Evolutionary conservation across 306 rosid genomes (phyloP), one percentile per base, ranked within the genome.

Genomic region (Inga laurina): DNA sequence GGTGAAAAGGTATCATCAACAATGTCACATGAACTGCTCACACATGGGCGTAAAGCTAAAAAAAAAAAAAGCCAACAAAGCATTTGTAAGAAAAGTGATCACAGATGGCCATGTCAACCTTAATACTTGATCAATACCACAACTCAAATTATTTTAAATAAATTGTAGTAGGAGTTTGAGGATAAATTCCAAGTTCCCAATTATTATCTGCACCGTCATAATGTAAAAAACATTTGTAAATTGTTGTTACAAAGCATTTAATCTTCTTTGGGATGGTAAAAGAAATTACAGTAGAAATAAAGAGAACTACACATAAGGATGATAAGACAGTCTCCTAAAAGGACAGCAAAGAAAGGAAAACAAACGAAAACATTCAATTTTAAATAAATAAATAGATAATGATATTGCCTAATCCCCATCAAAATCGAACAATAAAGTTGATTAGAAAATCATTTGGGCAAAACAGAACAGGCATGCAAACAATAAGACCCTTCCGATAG

Each of bases 31-130:
- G 94, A 85, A 76, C 89, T 88, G 90, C 83, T 92, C 84, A 91
- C 82, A 74, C 81, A 84, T 84, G 98, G 98, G 84, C 98, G 98
- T 79, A 95, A 89, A 54, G 93, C 98, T 95, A 82, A 79, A 82
- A 85, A 35, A 15, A 86, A 88, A 15, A 37, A 81, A 15, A 51
- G 43, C 27, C 61, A 21, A 65, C 18, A 76, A 82, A 51, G 80
- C 68, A 59, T 48, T 24, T 48, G 65, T 18, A 35, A 45, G 37
- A 62, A 65, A 79, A 56, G 72, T 67, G 45, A 70, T 78, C 41
- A 72, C 52, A 21, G 41, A 62, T 57, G 78, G 68, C 41, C 45
- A 71, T 35, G 52, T 30, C 66, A 79, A 46, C 70, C 71, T 74
- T 54, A 57, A 24, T 46, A 16, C 24, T 41, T 30, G 45, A 80